Evolutionary conservation across 1,284 basidiomycete species (phyloP).

Genomic region (Sanghuangporus weigelae): DNA sequence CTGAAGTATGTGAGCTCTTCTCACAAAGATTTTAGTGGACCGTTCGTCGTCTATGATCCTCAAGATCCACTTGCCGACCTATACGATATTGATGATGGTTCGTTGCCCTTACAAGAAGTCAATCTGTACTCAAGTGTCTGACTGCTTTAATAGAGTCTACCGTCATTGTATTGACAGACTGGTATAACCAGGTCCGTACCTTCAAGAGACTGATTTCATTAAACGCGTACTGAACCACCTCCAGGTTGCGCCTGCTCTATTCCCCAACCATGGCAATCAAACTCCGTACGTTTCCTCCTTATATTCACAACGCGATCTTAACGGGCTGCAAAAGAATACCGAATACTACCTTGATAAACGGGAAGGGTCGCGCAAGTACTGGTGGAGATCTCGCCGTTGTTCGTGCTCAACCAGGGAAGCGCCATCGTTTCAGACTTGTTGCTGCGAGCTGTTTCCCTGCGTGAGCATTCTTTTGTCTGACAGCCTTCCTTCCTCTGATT

Average conservation of each 20-base stretch:
- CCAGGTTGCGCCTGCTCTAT: constrained; percentile 2
- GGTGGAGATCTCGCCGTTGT: constrained; percentile 33
- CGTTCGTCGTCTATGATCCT: constrained; percentile 37
- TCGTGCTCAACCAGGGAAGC: constrained; percentile 26
- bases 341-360: constrained; percentile 41
- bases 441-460: constrained; percentile 37
- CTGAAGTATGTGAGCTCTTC: constrained; percentile 17
- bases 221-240: neutral
- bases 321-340: constrained; percentile 10
- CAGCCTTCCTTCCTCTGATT: constrained; percentile 23
- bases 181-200: constrained; percentile 13
- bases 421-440: constrained; percentile 37
- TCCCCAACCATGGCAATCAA: constrained; percentile 7
- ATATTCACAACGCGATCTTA: neutral
- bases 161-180: constrained; percentile 15
- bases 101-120: neutral
- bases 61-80: constrained; percentile 32
- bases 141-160: constrained; percentile 6
- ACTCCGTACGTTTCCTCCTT: constrained; percentile 21
- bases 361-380: constrained; percentile 31
- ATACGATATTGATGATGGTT: constrained; percentile 41
- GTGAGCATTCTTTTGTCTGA: constrained; percentile 27
- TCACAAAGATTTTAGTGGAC: constrained; percentile 20
- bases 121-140: neutral
- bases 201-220: neutral